Percentiles rank a stretch among this genome's conserved stretches.
phyloP scores from a whole-genome alignment of 768 basidiomycete species.

The Russula abietina region DNA sequence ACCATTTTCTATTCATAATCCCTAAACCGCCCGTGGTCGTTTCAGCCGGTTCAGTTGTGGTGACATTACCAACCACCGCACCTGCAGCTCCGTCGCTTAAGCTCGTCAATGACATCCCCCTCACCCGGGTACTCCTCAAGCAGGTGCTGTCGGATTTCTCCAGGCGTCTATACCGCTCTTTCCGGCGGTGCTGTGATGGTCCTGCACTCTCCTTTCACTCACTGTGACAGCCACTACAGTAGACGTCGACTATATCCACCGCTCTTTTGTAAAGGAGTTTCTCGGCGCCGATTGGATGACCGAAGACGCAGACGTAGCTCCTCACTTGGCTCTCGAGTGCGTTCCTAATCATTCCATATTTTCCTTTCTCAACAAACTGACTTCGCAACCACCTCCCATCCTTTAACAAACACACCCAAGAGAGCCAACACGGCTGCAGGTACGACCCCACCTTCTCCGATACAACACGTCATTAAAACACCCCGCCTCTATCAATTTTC shows the following conservation, averaged over 20 bases:
- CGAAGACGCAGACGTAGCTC: constrained; percentile 64
- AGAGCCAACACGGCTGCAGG: constrained; percentile 24
- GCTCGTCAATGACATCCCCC: constrained; percentile 13
- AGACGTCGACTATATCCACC: constrained; percentile 61
- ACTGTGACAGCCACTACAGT: constrained; percentile 50
- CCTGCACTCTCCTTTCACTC: constrained; percentile 44
- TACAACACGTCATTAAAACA: constrained; percentile 38
- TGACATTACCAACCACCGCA: background rate
- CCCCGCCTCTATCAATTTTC: constrained; percentile 49
- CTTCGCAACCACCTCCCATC: background rate
- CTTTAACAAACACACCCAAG: background rate
- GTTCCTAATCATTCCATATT: constrained; percentile 28
- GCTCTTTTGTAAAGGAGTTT: constrained; percentile 56
- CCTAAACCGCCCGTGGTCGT: no score
- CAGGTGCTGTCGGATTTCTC: constrained; percentile 39
- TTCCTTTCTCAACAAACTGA: background rate
- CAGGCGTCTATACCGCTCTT: constrained; percentile 38
- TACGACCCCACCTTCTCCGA: constrained; percentile 61
- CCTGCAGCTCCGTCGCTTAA: background rate
- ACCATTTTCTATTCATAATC: no score
- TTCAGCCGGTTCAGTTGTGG: no score
- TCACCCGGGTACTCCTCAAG: constrained; percentile 3
- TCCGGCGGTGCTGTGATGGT: constrained; percentile 69
- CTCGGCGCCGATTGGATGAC: constrained; percentile 75
- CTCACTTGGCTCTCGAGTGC: constrained; percentile 60